Evolutionary conservation across 805 yeast species (phyloP).

Genomic region (Saccharomyces jurei): DNA sequence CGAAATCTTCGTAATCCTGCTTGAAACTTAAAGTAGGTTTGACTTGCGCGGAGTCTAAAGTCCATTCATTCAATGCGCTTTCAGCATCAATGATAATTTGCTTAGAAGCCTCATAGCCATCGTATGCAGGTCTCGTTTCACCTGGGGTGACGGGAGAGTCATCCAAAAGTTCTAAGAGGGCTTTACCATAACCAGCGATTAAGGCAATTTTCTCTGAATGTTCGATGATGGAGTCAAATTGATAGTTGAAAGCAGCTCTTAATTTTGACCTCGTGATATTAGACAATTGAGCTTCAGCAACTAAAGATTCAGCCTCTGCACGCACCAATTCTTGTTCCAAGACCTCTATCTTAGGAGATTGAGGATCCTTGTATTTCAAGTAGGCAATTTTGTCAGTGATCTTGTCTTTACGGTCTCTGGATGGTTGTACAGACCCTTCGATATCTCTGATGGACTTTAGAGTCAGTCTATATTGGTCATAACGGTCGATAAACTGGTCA

Average conservation of each 20-base stretch:
- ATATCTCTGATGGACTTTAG: slow-evolving; percentile 75
- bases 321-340: slow-evolving; percentile 85
- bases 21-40: slow-evolving; percentile 71
- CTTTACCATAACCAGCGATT: slow-evolving; percentile 87
- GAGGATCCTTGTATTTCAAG: slow-evolving; percentile 78
- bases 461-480: slow-evolving; percentile 80
- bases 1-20: slow-evolving; percentile 49
- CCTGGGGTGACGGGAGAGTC: slow-evolving; percentile 86
- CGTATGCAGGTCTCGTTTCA: slow-evolving; percentile 84
- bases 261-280: slow-evolving; percentile 83
- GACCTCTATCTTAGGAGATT: slow-evolving; percentile 67
- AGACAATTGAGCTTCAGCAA: slow-evolving; percentile 86
- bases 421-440: slow-evolving; percentile 81
- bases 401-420: slow-evolving; percentile 78
- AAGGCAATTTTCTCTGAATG: slow-evolving; percentile 78
- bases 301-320: slow-evolving; percentile 86
- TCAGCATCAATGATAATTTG: slow-evolving; percentile 83
- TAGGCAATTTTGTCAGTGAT: slow-evolving; percentile 80
- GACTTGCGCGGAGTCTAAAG: slow-evolving; percentile 73
- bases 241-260: slow-evolving; percentile 76
- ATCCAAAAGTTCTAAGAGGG: slow-evolving; percentile 71
- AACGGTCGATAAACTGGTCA: slow-evolving; percentile 77
- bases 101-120: slow-evolving; percentile 82
- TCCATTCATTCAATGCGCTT: slow-evolving; percentile 76
- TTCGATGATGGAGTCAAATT: slow-evolving; percentile 79